Evolutionary conservation across 2,329 filamentous ascomycete species (phyloP).

Genomic region (Boeremia exigua): DNA sequence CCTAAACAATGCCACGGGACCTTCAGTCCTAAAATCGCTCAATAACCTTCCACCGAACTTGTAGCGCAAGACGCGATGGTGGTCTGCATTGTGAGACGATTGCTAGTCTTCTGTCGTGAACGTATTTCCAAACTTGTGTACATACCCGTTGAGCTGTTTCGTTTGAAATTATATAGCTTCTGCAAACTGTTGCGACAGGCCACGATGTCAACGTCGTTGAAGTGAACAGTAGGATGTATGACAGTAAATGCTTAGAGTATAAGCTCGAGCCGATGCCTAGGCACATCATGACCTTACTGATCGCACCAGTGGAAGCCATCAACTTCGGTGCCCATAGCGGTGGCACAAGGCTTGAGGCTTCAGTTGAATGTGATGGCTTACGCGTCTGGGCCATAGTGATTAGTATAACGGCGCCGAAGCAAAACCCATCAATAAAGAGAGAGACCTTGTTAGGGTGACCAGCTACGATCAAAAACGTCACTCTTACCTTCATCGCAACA

Average conservation of each 20-base stretch:
- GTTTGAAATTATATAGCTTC: not conserved
- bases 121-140: too few species aligned
- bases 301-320: not conserved
- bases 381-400: too few species aligned
- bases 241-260: slow-evolving; percentile 15
- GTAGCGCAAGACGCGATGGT: not conserved
- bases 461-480: too few species aligned
- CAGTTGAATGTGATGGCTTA: too few species aligned
- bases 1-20: not conserved
- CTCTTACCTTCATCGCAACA: too few species aligned
- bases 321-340: too few species aligned
- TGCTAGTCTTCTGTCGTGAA: not conserved
- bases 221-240: slow-evolving; percentile 3
- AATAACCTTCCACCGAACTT: not conserved
- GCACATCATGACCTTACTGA: not conserved
- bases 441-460: too few species aligned
- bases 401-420: too few species aligned
- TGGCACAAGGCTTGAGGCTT: too few species aligned
- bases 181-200: not conserved
- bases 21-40: not conserved
- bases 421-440: too few species aligned
- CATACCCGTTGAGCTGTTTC: not conserved
- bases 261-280: slow-evolving; percentile 10
- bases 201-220: too few species aligned
- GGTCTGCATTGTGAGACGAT: not conserved